Conservation (phyloP, 345 rosid species). For the Lumnitzera racemosa region DNA sequence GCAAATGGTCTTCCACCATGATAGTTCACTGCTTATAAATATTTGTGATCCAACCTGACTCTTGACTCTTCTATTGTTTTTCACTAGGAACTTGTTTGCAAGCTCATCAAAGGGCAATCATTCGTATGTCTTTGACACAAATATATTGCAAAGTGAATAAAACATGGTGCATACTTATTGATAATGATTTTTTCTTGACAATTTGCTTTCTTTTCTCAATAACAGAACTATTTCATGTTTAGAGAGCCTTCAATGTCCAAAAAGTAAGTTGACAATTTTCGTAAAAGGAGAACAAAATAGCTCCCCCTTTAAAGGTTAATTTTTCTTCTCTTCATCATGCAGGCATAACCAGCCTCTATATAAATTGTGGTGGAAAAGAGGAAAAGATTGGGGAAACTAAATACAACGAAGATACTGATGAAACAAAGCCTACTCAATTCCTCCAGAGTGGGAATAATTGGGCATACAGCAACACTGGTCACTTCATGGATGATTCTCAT, state of each 20-base stretch:
- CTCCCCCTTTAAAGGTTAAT: neutral
- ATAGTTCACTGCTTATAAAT: neutral
- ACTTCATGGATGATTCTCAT: constrained; percentile 57
- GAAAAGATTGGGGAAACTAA: constrained; percentile 19
- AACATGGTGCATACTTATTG: neutral
- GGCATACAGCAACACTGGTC: constrained; percentile 74
- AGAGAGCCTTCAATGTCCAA: neutral
- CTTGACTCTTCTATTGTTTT: neutral
- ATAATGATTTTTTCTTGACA: neutral
- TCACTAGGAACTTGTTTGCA: constrained; percentile 49
- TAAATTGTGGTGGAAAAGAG: constrained; percentile 62
- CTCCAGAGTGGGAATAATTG: constrained; percentile 25
- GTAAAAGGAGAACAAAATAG: neutral
- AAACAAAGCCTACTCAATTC: constrained; percentile 46
- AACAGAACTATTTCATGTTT: constrained; percentile 1
- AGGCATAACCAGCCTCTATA: constrained; percentile 44
- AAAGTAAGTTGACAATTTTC: constrained; percentile 1
- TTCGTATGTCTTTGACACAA: constrained; percentile 32
- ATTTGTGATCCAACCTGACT: neutral
- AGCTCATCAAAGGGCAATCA: constrained; percentile 31
- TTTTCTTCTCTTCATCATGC: constrained; percentile 2
- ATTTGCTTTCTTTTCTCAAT: neutral
- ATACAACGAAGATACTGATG: constrained; percentile 43
- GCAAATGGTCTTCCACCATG: constrained; percentile 1
- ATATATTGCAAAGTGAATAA: neutral